Evolutionary conservation across 2,329 filamentous ascomycete species (phyloP).

Genomic region (Hymenoscyphus repandus): DNA sequence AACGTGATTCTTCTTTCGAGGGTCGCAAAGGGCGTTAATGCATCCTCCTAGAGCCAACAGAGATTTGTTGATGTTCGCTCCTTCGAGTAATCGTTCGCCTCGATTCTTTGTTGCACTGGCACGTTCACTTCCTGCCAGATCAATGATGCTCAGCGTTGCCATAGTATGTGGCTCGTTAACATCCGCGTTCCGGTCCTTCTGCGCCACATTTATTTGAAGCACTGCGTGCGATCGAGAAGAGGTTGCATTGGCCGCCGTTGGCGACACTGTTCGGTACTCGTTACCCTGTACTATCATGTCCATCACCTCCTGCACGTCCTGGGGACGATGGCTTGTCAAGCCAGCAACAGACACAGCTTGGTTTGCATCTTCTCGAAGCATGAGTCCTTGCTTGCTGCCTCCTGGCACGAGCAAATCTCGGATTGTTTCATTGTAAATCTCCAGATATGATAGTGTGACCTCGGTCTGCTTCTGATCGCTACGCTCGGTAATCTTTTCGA

Average conservation of each 20-base stretch:
- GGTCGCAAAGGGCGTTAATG: slow-evolving; percentile 96
- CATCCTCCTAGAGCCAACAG: slow-evolving; percentile 90
- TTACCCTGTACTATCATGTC: slow-evolving; percentile 97
- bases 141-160: slow-evolving; percentile 97
- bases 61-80: slow-evolving; percentile 99
- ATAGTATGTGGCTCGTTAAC: slow-evolving; percentile 95
- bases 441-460: slow-evolving; percentile 87
- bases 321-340: slow-evolving; percentile 84
- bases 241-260: slow-evolving; percentile 94
- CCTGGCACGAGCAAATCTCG: slow-evolving; percentile 87
- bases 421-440: slow-evolving; percentile 99
- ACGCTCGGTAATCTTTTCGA: slow-evolving; percentile 88
- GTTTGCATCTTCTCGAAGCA: slow-evolving; percentile 91
- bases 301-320: slow-evolving; percentile 95
- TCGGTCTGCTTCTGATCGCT: slow-evolving; percentile 85
- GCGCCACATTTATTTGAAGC: slow-evolving; percentile 91
- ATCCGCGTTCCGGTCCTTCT: slow-evolving; percentile 88
- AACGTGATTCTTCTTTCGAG: slow-evolving; percentile 85
- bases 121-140: slow-evolving; percentile 90
- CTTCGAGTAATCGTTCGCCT: slow-evolving; percentile 84
- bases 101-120: slow-evolving; percentile 96
- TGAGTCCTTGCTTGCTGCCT: slow-evolving; percentile 72
- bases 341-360: slow-evolving; percentile 88
- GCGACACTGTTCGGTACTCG: slow-evolving; percentile 89
- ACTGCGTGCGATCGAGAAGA: slow-evolving; percentile 97